These are phyloP conservation scores for Cladobotryum protrusum DNA, from an alignment of 2,329 filamentous ascomycete genomes.

Conservation along the genomic window DNA sequence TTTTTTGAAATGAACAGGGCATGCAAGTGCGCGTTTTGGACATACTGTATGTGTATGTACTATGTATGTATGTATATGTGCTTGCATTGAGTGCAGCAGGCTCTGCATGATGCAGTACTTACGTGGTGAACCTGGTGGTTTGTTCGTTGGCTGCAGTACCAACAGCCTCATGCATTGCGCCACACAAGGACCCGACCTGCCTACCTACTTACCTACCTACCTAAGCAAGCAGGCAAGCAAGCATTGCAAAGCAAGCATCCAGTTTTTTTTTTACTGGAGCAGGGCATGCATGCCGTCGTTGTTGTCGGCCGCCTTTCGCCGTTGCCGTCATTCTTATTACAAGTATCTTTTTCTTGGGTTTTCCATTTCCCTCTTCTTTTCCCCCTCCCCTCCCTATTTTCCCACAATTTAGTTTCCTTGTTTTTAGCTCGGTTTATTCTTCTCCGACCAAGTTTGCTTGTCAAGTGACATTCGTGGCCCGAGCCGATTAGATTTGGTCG, in stretches of 20 bases:
- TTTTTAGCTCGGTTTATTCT: too few relatives aligned
- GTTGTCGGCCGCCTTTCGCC: background rate
- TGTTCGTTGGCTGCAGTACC: background rate
- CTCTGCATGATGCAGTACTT: background rate
- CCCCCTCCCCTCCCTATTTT: too few relatives aligned
- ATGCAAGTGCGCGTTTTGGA: background rate
- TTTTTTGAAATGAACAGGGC: background rate
- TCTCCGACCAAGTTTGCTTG: background rate
- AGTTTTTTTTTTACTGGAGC: background rate
- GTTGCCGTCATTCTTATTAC: background rate
- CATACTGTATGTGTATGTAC: background rate
- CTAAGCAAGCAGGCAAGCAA: background rate
- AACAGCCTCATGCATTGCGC: slow-evolving; percentile 3
- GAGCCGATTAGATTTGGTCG: too few relatives aligned
- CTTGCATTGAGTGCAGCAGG: background rate
- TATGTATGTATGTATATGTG: background rate
- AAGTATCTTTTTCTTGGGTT: too few relatives aligned
- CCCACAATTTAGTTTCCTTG: too few relatives aligned
- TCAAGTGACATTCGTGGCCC: too few relatives aligned
- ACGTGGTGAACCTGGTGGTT: background rate
- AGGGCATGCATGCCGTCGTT: too few relatives aligned
- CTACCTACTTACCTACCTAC: too few relatives aligned
- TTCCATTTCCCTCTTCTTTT: too few relatives aligned
- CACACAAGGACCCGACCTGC: too few relatives aligned
- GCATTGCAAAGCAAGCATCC: too few relatives aligned